phyloP scores from a whole-genome alignment of 345 rosid genomes.

The Hibiscus syriacus region DNA sequence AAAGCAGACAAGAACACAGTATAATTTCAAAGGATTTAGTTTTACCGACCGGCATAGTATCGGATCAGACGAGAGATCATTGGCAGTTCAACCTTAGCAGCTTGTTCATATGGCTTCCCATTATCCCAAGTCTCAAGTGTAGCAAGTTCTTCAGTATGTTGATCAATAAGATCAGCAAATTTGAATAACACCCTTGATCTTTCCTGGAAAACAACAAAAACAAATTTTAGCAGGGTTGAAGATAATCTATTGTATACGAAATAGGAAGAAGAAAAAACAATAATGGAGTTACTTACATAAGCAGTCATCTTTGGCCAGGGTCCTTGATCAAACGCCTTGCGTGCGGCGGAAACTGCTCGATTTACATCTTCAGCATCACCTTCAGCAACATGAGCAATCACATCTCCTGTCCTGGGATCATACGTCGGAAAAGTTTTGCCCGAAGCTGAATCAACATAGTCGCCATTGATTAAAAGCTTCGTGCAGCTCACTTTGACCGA shows the following conservation, averaged over 20 bases:
- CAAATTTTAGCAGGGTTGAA: neutral
- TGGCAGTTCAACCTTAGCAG: slow-evolving; percentile 61
- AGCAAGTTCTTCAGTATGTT: slow-evolving; percentile 77
- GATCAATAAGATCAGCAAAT: slow-evolving; percentile 80
- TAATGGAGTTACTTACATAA: slow-evolving; percentile 61
- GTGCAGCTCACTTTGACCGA: slow-evolving; percentile 39
- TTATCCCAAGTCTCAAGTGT: slow-evolving; percentile 89
- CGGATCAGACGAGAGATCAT: slow-evolving; percentile 68
- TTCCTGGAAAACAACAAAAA: slow-evolving; percentile 40
- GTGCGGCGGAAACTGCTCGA: slow-evolving; percentile 88
- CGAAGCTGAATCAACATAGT: slow-evolving; percentile 75
- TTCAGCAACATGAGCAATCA: slow-evolving; percentile 86
- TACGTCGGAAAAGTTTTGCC: slow-evolving; percentile 77
- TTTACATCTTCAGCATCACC: slow-evolving; percentile 83
- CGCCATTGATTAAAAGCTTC: slow-evolving; percentile 69
- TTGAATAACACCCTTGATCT: slow-evolving; percentile 56
- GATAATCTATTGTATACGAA: neutral
- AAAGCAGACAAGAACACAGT: neutral
- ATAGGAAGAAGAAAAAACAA: neutral
- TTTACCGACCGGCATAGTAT: slow-evolving; percentile 82
- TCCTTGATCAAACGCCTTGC: slow-evolving; percentile 94
- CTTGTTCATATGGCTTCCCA: slow-evolving; percentile 78
- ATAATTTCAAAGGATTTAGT: slow-evolving; percentile 10
- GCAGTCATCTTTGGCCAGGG: slow-evolving; percentile 95
- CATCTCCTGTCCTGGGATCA: slow-evolving; percentile 90